Evolutionary conservation across 805 yeast species (phyloP).

Genomic region (Kodamaea neixiangensis): DNA sequence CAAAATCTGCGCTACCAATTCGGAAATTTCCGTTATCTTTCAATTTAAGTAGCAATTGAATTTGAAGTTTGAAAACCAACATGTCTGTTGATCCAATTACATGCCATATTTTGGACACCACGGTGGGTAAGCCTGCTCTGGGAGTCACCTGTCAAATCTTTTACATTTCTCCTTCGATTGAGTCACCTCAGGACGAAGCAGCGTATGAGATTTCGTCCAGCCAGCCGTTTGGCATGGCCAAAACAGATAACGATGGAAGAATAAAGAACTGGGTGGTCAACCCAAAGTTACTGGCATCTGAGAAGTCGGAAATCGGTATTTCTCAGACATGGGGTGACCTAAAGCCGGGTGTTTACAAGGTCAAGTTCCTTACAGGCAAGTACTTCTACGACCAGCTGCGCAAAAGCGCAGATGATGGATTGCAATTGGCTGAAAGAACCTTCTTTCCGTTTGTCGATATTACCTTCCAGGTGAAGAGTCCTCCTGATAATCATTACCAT

Average conservation of each 20-base stretch:
- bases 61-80: neutral
- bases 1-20: too few species aligned
- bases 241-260: conserved; percentile 82
- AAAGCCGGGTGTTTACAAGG: conserved; percentile 67
- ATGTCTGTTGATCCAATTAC: conserved; percentile 59
- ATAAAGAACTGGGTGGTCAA: conserved; percentile 63
- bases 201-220: conserved; percentile 25
- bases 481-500: conserved; percentile 82
- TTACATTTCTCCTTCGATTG: conserved; percentile 30
- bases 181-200: conserved; percentile 24
- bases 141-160: conserved; percentile 70
- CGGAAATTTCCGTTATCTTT: conserved; percentile 3
- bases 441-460: conserved; percentile 91
- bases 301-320: conserved; percentile 31
- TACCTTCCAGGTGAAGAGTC: conserved; percentile 62
- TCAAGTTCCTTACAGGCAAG: conserved; percentile 72
- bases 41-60: neutral
- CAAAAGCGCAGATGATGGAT: conserved; percentile 15
- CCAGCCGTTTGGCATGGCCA: conserved; percentile 62
- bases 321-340: conserved; percentile 47
- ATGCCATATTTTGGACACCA: conserved; percentile 88
- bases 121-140: conserved; percentile 77
- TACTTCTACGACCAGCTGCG: conserved; percentile 47
- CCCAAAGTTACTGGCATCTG: conserved; percentile 27
- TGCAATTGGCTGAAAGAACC: conserved; percentile 39